These are phyloP conservation scores for Trifolium subterraneum DNA, from an alignment of 306 rosid genomes.

Conservation along the genomic window DNA sequence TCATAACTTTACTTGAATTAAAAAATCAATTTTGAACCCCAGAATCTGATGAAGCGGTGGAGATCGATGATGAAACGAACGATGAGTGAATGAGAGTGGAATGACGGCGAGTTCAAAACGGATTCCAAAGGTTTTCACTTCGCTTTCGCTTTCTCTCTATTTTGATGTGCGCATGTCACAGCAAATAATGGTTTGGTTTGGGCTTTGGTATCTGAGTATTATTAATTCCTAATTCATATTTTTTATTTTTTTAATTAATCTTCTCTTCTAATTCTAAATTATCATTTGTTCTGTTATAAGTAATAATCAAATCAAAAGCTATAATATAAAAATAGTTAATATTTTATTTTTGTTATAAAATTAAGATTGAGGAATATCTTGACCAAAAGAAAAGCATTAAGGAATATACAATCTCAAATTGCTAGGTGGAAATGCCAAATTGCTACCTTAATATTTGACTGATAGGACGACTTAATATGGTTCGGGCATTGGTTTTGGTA, in stretches of 20 bases:
- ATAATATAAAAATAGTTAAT: too few species aligned
- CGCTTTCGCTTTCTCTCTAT: conserved; percentile 37
- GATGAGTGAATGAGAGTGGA: conserved; percentile 47
- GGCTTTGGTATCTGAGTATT: conserved; percentile 32
- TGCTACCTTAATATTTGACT: too few species aligned
- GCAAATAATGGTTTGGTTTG: conserved; percentile 20
- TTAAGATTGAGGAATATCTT: too few species aligned
- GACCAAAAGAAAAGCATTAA: too few species aligned
- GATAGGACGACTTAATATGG: too few species aligned
- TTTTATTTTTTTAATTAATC: neutral
- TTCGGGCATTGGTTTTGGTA: too few species aligned
- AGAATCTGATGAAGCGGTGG: conserved; percentile 44
- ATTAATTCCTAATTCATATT: neutral
- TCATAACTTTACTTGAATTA: conserved; percentile 41
- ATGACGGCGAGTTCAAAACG: conserved; percentile 57
- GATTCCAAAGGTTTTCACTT: conserved; percentile 51
- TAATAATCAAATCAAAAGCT: too few species aligned
- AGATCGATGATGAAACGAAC: conserved; percentile 46
- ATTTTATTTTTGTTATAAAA: too few species aligned
- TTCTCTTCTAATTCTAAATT: neutral
- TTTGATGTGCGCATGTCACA: conserved; percentile 39
- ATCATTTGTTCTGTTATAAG: neutral
- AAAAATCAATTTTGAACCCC: too few species aligned
- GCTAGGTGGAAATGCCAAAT: too few species aligned
- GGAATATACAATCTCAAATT: too few species aligned